Evolutionary conservation across 2,329 filamentous ascomycete species (phyloP), one percentile per base, ranked within the genome.

Genomic region (Apiospora pterosperma): DNA sequence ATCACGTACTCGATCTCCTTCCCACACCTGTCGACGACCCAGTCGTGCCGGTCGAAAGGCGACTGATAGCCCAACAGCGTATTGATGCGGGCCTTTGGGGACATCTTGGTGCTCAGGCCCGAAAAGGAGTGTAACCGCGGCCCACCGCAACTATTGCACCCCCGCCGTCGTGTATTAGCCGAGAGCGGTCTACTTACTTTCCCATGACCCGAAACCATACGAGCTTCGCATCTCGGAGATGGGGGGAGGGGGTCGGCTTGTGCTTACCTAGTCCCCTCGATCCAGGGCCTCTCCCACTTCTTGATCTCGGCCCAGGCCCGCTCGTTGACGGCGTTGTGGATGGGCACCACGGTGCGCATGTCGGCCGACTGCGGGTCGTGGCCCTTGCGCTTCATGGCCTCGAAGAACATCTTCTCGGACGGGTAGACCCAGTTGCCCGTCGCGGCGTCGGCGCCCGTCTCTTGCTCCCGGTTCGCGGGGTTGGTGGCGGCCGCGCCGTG

Each of bases 281-380:
- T 78, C 66, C 86, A 92, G 0, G 90, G 90, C 52, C 81, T 84
- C 79, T 99, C 96, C 96, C 96, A 99, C 55, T 86, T 82, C 71
- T 92, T 88, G 69, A 99, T 98, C 80, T 98, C 92, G 67, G 87
- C 84, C 96, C 96, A 99, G 0, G 96, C 96, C 48, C 92, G 85
- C 85, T 99, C 96, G 79, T 99, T 99, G 67, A 99, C 96, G 55
- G 96, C 96, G 76, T 99, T 99, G 80, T 99, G 96, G 72, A 98
- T 98, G 3, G 93, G 96, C 63, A 98, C 94, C 38, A 98, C 94
- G 38, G 92, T 92, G 73, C 87, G 90, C 90, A 97, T 97, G 78
- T 97, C 93, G 6, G 84, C 81, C 0, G 86, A 87, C 16, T 84
- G 81, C 36, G 86, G 89, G 66, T 89, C 87, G 80, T 93, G 90